Evolutionary conservation across 768 basidiomycete genomes (phyloP).

Genomic region (Multifurca ochricompacta): DNA sequence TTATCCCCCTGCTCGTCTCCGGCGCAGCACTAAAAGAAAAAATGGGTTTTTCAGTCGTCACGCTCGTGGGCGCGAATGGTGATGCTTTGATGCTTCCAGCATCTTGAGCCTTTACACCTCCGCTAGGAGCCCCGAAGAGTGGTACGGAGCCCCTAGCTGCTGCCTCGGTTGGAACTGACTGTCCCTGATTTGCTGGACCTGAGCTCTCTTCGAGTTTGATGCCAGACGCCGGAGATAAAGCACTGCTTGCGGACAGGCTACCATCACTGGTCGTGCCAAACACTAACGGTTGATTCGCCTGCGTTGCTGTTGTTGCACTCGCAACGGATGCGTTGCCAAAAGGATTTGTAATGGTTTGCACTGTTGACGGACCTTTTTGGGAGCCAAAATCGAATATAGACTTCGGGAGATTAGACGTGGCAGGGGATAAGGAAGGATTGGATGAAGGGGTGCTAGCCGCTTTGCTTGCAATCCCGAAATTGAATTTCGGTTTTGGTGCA

Average conservation of each 20-base stretch:
- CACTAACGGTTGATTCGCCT: neutral
- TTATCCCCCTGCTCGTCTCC: neutral
- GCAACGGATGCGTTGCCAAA: slow-evolving; percentile 12
- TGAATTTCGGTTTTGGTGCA: slow-evolving; percentile 18
- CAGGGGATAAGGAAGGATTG: slow-evolving; percentile 4
- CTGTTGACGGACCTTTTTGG: neutral
- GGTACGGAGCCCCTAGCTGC: neutral
- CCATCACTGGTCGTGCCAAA: neutral
- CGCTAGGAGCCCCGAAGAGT: neutral
- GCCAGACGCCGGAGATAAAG: neutral
- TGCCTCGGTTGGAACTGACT: neutral
- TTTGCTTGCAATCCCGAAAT: slow-evolving; percentile 21
- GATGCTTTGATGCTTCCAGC: neutral
- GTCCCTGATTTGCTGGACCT: neutral
- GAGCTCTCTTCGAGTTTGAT: neutral
- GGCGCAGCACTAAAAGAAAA: slow-evolving; percentile 7
- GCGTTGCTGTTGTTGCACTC: neutral
- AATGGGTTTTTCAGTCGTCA: neutral
- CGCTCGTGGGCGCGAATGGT: neutral
- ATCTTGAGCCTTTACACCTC: neutral
- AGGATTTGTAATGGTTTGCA: slow-evolving; percentile 3
- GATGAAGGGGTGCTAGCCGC: slow-evolving; percentile 6
- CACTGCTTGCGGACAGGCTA: neutral
- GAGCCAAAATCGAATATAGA: slow-evolving; percentile 2
- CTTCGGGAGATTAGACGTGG: slow-evolving; percentile 6